Percentiles rank a stretch among this genome's conserved stretches.
Conservation (phyloP, 1,284 basidiomycete genomes). For the Apiotrichum domesticum region DNA sequence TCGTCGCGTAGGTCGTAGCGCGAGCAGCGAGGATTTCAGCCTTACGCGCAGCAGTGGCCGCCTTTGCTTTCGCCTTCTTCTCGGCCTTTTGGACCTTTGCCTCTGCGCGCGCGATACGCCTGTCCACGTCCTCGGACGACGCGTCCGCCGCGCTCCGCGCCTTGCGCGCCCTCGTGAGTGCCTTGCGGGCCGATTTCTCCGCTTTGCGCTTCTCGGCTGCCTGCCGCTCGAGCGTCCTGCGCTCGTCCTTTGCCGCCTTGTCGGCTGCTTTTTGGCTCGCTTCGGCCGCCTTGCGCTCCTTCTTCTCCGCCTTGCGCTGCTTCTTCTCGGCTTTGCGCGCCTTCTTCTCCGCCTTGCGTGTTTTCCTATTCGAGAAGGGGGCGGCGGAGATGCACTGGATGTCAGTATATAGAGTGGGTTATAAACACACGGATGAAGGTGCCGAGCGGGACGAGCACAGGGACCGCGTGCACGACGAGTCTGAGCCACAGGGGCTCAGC, state of each 20-base stretch:
- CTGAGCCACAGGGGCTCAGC: no score
- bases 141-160: background rate
- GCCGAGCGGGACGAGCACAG: no score
- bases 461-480: no score
- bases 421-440: no score
- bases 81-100: conserved; percentile 5
- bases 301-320: background rate
- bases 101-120: background rate
- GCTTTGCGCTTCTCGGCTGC: background rate
- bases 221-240: background rate
- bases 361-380: background rate
- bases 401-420: no score
- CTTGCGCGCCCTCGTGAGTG: background rate
- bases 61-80: background rate
- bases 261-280: no score
- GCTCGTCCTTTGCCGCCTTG: background rate
- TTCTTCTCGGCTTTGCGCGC: conserved; percentile 3
- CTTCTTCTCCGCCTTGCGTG: conserved; percentile 10
- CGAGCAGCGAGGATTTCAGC: background rate
- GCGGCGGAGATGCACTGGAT: no score
- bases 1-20: background rate
- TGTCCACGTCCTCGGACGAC: background rate
- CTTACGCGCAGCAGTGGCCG: background rate
- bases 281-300: conserved; percentile 1
- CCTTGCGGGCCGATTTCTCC: background rate